These are phyloP conservation scores for Eucalyptus coolabah DNA, from an alignment of 345 rosid species.

Conservation along the genomic window DNA sequence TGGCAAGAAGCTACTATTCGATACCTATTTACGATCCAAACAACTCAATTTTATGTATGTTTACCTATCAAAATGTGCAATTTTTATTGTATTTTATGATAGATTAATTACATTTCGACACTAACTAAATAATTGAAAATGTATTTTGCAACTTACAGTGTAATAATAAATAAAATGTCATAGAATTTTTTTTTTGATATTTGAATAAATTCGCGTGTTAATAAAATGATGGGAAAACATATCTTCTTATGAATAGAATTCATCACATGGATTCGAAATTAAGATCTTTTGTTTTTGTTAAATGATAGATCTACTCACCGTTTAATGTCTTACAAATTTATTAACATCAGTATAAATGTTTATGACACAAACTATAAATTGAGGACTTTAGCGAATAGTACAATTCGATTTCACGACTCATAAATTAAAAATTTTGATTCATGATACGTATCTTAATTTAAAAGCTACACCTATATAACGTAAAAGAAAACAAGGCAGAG, in stretches of 20 bases:
- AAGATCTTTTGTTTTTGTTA: neutral
- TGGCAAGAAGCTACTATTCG: neutral
- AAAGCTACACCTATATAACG: neutral
- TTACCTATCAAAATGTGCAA: neutral
- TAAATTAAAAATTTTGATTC: neutral
- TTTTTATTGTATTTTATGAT: neutral
- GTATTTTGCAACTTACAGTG: neutral
- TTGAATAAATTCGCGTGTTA: neutral
- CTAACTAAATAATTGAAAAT: neutral
- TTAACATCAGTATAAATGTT: neutral
- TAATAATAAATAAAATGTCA: neutral
- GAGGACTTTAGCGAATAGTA: neutral
- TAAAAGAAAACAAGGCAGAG: neutral
- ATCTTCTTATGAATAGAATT: neutral
- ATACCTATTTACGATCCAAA: neutral
- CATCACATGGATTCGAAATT: neutral
- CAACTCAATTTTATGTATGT: neutral
- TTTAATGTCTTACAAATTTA: neutral
- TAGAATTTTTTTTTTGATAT: neutral
- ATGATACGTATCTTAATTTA: neutral
- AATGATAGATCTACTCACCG: neutral
- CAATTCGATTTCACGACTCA: neutral
- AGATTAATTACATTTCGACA: neutral
- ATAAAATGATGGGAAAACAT: neutral
- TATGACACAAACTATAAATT: neutral